These are phyloP conservation scores for Fistulifera solaris DNA, from an alignment of 108 stramenopile genomes.

Conservation along the genomic window DNA sequence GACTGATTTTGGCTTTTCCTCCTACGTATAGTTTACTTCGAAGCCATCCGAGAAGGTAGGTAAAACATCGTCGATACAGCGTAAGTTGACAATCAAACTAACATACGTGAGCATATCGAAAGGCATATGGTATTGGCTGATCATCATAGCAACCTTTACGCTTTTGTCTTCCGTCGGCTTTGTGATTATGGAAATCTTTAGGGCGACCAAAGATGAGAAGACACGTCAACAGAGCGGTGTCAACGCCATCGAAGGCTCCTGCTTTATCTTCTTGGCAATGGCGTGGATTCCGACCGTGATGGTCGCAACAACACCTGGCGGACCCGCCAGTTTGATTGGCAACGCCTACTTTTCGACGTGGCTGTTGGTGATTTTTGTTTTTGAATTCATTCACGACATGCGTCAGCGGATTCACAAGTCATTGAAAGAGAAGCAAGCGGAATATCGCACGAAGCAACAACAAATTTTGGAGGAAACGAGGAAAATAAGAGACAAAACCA, in stretches of 20 bases:
- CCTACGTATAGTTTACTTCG: neutral
- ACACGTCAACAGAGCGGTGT: slow-evolving; percentile 16
- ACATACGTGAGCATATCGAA: slow-evolving; percentile 7
- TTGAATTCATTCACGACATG: slow-evolving; percentile 52
- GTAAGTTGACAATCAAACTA: too few species aligned
- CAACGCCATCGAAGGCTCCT: slow-evolving; percentile 44
- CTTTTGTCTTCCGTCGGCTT: slow-evolving; percentile 31
- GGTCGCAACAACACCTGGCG: slow-evolving; percentile 54
- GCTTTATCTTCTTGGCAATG: slow-evolving; percentile 29
- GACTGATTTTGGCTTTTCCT: neutral
- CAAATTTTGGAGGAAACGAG: slow-evolving; percentile 23
- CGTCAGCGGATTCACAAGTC: slow-evolving; percentile 35
- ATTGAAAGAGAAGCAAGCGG: slow-evolving; percentile 27
- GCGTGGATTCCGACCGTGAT: slow-evolving; percentile 55
- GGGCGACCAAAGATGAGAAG: slow-evolving; percentile 27
- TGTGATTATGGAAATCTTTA: slow-evolving; percentile 54
- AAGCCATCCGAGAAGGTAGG: neutral
- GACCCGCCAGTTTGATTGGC: slow-evolving; percentile 37
- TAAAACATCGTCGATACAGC: neutral
- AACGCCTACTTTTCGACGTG: slow-evolving; percentile 64
- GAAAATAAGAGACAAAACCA: neutral
- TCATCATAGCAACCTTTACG: slow-evolving; percentile 31
- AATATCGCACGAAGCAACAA: slow-evolving; percentile 34
- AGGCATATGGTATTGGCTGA: slow-evolving; percentile 35
- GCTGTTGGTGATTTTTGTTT: slow-evolving; percentile 38